Evolutionary conservation across 108 stramenopile species (phyloP).

Genomic region (Discostella pseudostelligera): DNA sequence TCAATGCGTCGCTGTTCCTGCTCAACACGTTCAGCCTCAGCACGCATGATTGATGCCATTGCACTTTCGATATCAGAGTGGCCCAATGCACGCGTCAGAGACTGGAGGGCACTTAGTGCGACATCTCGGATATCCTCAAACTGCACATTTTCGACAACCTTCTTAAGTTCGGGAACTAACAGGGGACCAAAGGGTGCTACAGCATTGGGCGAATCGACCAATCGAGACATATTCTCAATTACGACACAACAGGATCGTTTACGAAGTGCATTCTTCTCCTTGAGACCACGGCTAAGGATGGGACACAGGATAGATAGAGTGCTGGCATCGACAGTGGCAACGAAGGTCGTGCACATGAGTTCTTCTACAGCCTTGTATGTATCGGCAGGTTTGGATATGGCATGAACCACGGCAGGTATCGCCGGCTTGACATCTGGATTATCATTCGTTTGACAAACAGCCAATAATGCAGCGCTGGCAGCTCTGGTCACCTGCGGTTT

Average conservation of each 20-base stretch:
- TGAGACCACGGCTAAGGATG: conserved; percentile 88
- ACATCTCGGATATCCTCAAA: conserved; percentile 97
- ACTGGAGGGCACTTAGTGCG: conserved; percentile 78
- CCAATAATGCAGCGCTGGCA: conserved; percentile 69
- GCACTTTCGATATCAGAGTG: conserved; percentile 66
- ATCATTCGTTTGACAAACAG: conserved; percentile 77
- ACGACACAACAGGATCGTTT: conserved; percentile 94
- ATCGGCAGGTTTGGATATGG: conserved; percentile 86
- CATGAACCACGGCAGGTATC: conserved; percentile 88
- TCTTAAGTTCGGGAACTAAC: conserved; percentile 93
- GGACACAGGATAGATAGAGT: conserved; percentile 96
- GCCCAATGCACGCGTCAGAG: conserved; percentile 82
- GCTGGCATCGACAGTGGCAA: conserved; percentile 90
- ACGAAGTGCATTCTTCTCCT: conserved; percentile 88
- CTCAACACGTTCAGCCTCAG: conserved; percentile 51
- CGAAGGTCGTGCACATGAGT: conserved; percentile 95
- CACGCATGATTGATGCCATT: conserved; percentile 47
- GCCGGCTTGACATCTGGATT: conserved; percentile 86
- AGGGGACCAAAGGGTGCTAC: conserved; percentile 93
- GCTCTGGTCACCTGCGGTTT: conserved; percentile 92
- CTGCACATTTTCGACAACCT: conserved; percentile 90
- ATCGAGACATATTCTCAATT: conserved; percentile 95
- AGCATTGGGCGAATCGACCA: conserved; percentile 92
- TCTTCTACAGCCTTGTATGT: conserved; percentile 91
- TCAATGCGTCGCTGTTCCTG: conserved; percentile 66